Evolutionary conservation across 306 rosid genomes (phyloP), one percentile per base, ranked within the genome.

Genomic region (Cucurbita ficifolia): DNA sequence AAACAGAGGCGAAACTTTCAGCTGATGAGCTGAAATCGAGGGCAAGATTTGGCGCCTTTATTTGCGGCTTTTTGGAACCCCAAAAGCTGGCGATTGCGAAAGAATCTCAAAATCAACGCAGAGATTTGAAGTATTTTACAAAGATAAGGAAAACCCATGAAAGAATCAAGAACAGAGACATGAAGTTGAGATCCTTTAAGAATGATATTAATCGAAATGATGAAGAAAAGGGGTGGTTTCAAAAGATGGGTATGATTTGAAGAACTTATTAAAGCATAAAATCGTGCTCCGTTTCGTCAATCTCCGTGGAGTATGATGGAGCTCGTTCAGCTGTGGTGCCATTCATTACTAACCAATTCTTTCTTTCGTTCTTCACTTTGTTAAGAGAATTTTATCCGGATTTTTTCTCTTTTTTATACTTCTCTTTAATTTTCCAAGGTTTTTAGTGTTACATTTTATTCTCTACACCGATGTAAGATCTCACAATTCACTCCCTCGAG

Each of bases 1-100:
- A 78, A 76, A 79, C 70, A 17, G 78, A 84, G 71, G 78, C 70
- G 75, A 77, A 78, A 51, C 38, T 85, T 49, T 81, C 80, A 81
- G 81, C 17, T 84, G 40, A 38, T 50, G 54, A 48, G 43, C 53
- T 14, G n/a, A n/a, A 49, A 49, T 49, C 18, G 53, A 14, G 18
- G 61, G 55, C 62, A 35, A 52, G 58, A 38, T 71, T 51, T 52
- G 45, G 75, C 22, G 58, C 75, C 60, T 54, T 36, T 72, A 38
- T 52, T 52, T 72, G 75, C 75, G 35, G 75, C 59, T 53, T 72
- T 52, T 45, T 14, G 14, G 61, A 52, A 71, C 18, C 59, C 42
- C 74, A 51, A 16, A 35, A 70, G 33, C 18, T 51, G 0, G 33
- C 33, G 33, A 29, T 29, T 29, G 33, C 33, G 33, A 29, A 29